Evolutionary conservation across 495 filamentous ascomycete species (phyloP).

Genomic region (Annulohypoxylon stygium): DNA sequence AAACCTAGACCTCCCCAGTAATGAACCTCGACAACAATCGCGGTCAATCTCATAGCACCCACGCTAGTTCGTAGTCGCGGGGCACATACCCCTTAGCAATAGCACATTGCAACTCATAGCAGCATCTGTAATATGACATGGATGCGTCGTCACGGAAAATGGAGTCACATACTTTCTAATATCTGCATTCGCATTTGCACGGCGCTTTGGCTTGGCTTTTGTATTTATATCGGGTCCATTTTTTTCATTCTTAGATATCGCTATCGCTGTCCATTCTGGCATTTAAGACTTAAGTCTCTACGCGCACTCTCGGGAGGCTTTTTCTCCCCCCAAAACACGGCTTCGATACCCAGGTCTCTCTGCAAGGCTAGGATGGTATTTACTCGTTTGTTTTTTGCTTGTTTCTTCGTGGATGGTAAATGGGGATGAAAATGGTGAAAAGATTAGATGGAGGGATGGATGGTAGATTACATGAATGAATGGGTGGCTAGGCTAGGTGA

Average conservation of each 20-base stretch:
- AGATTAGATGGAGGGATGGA: constrained; percentile 16
- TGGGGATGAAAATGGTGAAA: background rate
- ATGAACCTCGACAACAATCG: background rate
- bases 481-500: too few species aligned
- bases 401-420: background rate
- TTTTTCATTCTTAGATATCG: background rate
- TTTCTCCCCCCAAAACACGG: background rate
- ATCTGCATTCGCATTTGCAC: constrained; percentile 21
- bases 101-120: background rate
- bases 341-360: constrained; percentile 28
- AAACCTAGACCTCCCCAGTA: constrained; percentile 52
- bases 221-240: background rate
- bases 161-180: constrained; percentile 5
- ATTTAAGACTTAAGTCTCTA: background rate
- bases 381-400: background rate
- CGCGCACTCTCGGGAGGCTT: background rate
- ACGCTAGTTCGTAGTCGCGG: background rate
- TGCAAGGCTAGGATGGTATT: background rate
- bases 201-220: constrained; percentile 14
- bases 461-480: background rate
- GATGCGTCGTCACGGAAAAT: background rate
- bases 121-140: background rate
- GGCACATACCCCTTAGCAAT: background rate
- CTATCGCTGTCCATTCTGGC: too few species aligned
- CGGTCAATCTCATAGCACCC: background rate